Evolutionary conservation across 371 early-diverging fungal species (phyloP), one percentile per base, ranked within the genome.

Genomic region (Homolaphlyctis polyrhiza): DNA sequence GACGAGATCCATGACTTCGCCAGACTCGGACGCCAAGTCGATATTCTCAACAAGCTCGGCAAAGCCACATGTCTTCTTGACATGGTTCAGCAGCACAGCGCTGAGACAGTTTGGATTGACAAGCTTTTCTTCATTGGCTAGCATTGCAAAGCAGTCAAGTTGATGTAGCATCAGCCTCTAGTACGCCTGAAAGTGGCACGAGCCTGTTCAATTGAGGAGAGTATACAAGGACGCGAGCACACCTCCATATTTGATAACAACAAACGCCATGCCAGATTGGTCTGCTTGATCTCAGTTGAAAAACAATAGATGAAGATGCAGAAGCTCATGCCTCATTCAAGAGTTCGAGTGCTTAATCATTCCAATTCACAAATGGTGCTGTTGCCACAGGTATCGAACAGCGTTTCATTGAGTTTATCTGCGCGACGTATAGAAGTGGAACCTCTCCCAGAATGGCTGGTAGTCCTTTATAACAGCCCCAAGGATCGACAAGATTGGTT

Each of bases 381-480:
- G n/a, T n/a, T n/a, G n/a, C n/a, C n/a, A n/a, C n/a, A n/a, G n/a
- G n/a, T n/a, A n/a, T n/a, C n/a, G n/a, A n/a, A n/a, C n/a, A n/a
- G n/a, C n/a, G n/a, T n/a, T n/a, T n/a, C n/a, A n/a, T n/a, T n/a
- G n/a, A n/a, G n/a, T n/a, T n/a, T n/a, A n/a, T n/a, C 45, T 45
- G 16, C 8, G 2, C 21, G 64, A 52, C 1, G 68, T 68, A 57
- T 68, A 68, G 68, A 94, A 95, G 78, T 94, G 92, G 66, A 91
- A 86, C 52, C 86, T 84, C 77, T 97, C 91, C 94, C 94, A 95
- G 47, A 97, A 79, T 4, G 96, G 95, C 67, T 90, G 84, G 71
- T 97, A 97, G 69, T 95, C 96, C n/a, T 55, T 3, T 18, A 55
- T 35, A 64, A 55, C 35, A 2, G 8, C 4, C 6, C 13, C 4